Base-by-base conservation (phyloP, 768 basidiomycete species). In the Naematelia encephala region DNA sequence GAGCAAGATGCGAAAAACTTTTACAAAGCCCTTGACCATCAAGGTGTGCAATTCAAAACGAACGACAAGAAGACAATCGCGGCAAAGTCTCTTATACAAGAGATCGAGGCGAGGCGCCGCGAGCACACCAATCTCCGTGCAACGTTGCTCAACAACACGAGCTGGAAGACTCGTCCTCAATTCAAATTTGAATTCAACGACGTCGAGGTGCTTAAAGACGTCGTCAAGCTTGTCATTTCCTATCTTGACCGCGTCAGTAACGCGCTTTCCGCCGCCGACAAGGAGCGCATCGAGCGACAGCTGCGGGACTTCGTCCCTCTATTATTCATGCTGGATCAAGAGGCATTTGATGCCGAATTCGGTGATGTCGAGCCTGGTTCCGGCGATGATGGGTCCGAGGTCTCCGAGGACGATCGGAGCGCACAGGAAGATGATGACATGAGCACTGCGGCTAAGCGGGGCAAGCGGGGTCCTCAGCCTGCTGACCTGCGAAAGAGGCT, bases 1-100 rank as follows among this genome's bases (percentile, higher is more conserved):
- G 94, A 97, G 75, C 88, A 93, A 50, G 77, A 99, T 69, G 87
- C 87, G 56, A 92, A 91, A 80, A 98, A 98, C 80, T 98, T 93
- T 75, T 94, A 96, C 85, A 97, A 94, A 79, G 87, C 88, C 27
- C 85, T 98, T 51, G 96, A 99, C 74, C 91, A 96, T 72, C 93
- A 96, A 76, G 93, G 91, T 16, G 89, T 90, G 76, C 85, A 83
- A 59, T 96, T 94, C 85, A 98, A 97, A 80, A 82, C 82, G 57
- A 93, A 91, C 76, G 96, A 99, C 82, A 97, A 97, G 84, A 78
- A 78, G 66, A 70, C 72, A 1, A 67, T 77, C 55, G 63, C 72
- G n/a, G 58, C 68, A 23, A 78, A 78, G 63, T 70, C 69, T 29
- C 64, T 78, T 39, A 63, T 77, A 50, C 64, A 65, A 28, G 77